Percentiles rank a stretch among this genome's conserved stretches.
Conservation (phyloP, 495 filamentous ascomycete species). For the Podospora pseudoanserina region DNA sequence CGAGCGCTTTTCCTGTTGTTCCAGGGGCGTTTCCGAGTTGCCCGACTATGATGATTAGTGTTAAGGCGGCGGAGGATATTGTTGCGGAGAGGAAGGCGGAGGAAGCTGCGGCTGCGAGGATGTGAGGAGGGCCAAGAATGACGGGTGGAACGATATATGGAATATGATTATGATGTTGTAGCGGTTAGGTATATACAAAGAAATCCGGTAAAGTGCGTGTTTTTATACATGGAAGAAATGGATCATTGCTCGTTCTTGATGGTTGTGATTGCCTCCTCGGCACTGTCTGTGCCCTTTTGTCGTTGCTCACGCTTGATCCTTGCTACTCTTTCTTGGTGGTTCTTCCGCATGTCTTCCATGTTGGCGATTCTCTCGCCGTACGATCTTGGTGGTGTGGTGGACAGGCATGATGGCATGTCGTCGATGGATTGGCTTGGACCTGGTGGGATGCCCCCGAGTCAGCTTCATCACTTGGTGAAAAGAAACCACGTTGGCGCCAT, state of each 20-base stretch:
- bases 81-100: slow-evolving; percentile 46
- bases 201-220: background rate
- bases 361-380: background rate
- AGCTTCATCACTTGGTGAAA: background rate
- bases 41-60: slow-evolving; percentile 60
- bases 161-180: background rate
- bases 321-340: background rate
- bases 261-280: background rate
- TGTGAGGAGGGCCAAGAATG: background rate
- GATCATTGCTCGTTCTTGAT: background rate
- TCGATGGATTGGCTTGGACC: background rate
- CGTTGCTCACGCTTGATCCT: background rate
- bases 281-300: background rate
- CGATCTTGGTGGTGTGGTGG: background rate
- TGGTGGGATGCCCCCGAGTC: background rate
- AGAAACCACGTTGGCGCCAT: background rate
- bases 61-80: slow-evolving; percentile 63
- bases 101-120: background rate
- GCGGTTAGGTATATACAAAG: background rate
- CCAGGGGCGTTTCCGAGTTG: slow-evolving; percentile 58
- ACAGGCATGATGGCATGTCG: background rate
- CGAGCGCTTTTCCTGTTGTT: slow-evolving; percentile 49
- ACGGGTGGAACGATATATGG: background rate
- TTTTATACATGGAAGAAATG: background rate
- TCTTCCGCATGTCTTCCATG: background rate